Evolutionary conservation across 1,284 basidiomycete genomes (phyloP).

Genomic region (Mycosarcoma mackinlayi): DNA sequence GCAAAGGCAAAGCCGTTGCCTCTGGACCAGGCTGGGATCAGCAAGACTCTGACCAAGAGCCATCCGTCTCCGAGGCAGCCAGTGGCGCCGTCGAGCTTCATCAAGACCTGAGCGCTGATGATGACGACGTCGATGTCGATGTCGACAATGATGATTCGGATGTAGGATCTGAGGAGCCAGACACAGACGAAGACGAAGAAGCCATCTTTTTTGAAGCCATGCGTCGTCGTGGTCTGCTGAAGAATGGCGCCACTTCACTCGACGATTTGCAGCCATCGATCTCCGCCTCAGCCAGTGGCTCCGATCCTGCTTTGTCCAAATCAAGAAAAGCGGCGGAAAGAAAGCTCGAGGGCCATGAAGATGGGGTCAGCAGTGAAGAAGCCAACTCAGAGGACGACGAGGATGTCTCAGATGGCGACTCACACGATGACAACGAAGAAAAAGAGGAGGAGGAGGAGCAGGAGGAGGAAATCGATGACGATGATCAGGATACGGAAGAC

Average conservation of each 20-base stretch:
- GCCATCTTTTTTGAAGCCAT: conserved; percentile 61
- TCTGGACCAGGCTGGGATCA: conserved; percentile 36
- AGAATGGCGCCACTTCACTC: conserved; percentile 2
- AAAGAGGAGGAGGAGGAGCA: conserved; percentile 22
- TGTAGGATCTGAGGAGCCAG: conserved; percentile 38
- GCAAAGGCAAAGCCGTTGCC: conserved; percentile 23
- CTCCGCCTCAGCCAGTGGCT: conserved; percentile 9
- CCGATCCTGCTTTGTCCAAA: conserved; percentile 6
- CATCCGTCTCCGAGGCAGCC: neutral
- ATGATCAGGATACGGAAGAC: conserved; percentile 23
- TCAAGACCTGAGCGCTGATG: conserved; percentile 11
- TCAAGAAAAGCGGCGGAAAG: neutral
- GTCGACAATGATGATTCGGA: conserved; percentile 25
- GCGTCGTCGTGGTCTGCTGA: conserved; percentile 52
- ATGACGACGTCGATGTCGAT: conserved; percentile 2
- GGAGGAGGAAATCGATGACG: conserved; percentile 26
- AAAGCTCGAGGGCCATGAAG: conserved; percentile 1
- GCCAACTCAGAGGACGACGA: conserved; percentile 2
- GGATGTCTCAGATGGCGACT: conserved; percentile 11
- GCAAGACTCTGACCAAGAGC: conserved; percentile 25
- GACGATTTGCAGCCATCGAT: conserved; percentile 6
- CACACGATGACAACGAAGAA: conserved; percentile 18
- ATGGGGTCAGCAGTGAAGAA: conserved; percentile 3
- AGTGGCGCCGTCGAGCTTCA: neutral
- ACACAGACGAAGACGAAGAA: conserved; percentile 62